Evolutionary conservation across 345 rosid species (phyloP), one percentile per base, ranked within the genome.

Genomic region (Populus euphratica): DNA sequence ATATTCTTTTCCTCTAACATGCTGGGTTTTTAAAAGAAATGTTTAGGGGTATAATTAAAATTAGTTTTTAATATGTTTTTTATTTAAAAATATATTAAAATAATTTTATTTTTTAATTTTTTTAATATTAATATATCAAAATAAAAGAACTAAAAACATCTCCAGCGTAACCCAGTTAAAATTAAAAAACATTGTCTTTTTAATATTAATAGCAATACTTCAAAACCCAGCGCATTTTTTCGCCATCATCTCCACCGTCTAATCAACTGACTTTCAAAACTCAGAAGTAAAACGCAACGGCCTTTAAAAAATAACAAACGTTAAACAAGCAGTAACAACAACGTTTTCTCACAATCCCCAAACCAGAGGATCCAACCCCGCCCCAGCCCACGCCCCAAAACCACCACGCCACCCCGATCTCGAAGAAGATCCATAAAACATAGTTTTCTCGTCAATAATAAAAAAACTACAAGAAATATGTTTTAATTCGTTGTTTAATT

Each of bases 341-440:
- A 59, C 74, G 72, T 61, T 79, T 29, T 5, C 49, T 7, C 49
- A 47, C 69, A 75, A 67, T 52, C 78, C 83, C 79, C 80, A 73
- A 66, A 76, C 27, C 81, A 78, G 73, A 76, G 82, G 79, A 88
- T 86, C 86, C 70, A 6, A 73, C 50, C 11, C 11, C 29, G 0
- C 27, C 27, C 6, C 29, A 6, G 78, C 72, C 56, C 54, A 10
- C 29, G 29, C 29, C 29, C 29, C 29, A 27, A 27, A 27, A 27
- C 29, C 29, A 27, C 29, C 29, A 27, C 29, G 1, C 29, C 29
- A 27, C 29, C 29, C 29, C 29, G 89, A 87, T 93, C 88, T 83
- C 91, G 93, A 83, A 85, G 89, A 70, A 84, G 81, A 80, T 88
- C 82, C 73, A 63, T 54, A 67, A 80, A 23, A 36, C 67, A 29